Base-by-base conservation (phyloP, 2,329 filamentous ascomycete genomes). In the Aspergillus sojae region DNA sequence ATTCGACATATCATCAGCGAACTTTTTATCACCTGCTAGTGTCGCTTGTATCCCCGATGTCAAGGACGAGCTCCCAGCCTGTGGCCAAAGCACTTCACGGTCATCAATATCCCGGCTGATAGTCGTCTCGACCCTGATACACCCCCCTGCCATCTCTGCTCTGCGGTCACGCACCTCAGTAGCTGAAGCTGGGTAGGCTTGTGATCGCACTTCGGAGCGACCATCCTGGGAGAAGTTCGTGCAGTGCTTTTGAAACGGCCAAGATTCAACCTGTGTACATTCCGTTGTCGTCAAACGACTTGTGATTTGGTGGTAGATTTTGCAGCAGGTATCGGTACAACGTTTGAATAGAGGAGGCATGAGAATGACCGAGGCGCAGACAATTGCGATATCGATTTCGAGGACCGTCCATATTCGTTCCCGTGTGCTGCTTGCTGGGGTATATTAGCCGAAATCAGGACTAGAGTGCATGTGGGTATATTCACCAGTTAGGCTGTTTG, bases 191-290 rank as follows among this genome's bases (percentile, higher is more conserved):
- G 30, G 28, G n/a, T 46, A 58, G 16, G 43, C 57, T 11, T 58
- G 57, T 11, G 57, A 12, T 48, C 57, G 57, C 43, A 58, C 57
- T 4, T 58, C 57, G 23, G 57, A 58, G 45, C 43, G 36, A 50
- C 41, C 26, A 14, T 58, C 57, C 9, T 39, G 41, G 26, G 57
- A 58, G 10, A 58, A 23, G 30, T 55, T 55, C 11, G 52, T 46
- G 43, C 57, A 58, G 41, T 58, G 45, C 16, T 46, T 34, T 19
- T 50, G 57, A 45, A 55, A 39, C 9, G 52, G 57, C 57, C 57
- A 58, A 11, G 6, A 4, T 5, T 58, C 26, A 2, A 11, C 6
- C 11, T 50, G 3, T 9, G 16, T 11, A 50, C 7, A 12, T 11
- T 48, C 41, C 3, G 43, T 14, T 30, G 19, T 14, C 7, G 3